phyloP scores from a whole-genome alignment of 2,329 filamentous ascomycete genomes.

The Hysterium pulicare region DNA sequence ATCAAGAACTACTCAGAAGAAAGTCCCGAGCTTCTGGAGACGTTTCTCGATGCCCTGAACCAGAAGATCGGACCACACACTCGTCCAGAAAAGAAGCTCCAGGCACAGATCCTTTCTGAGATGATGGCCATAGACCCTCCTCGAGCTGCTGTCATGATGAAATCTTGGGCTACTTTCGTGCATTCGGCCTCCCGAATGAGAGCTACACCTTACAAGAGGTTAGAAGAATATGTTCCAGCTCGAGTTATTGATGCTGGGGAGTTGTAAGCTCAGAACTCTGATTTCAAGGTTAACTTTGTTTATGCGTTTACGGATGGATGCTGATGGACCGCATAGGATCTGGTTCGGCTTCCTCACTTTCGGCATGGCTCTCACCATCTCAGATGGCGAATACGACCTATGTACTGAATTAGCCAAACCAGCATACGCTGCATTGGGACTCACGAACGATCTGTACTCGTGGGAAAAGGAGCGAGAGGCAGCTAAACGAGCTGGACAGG shows the following conservation, averaged over 20 bases:
- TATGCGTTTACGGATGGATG: neutral
- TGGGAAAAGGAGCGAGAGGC: conserved; percentile 33
- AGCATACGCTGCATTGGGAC: conserved; percentile 26
- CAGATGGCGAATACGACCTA: conserved; percentile 31
- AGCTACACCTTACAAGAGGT: conserved; percentile 6
- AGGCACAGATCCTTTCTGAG: conserved; percentile 10
- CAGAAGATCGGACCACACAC: neutral
- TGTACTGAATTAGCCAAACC: conserved; percentile 18
- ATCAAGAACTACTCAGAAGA: conserved; percentile 8
- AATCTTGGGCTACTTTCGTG: conserved; percentile 16
- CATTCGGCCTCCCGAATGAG: conserved; percentile 6
- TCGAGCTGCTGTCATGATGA: conserved; percentile 12
- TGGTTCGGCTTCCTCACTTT: conserved; percentile 39
- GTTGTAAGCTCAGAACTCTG: no score
- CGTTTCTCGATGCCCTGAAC: conserved; percentile 10
- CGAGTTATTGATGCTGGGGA: conserved; percentile 14
- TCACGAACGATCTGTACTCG: conserved; percentile 42
- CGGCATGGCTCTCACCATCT: conserved; percentile 35
- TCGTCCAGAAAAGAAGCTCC: conserved; percentile 9
- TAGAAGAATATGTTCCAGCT: conserved; percentile 17
- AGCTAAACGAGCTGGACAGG: conserved; percentile 17
- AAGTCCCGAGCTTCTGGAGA: conserved; percentile 18
- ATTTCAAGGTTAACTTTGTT: neutral
- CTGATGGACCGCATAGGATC: no score
- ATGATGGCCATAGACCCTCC: conserved; percentile 16